Evolutionary conservation across 257 asterid species (phyloP).

Genomic region (Leptodermis oblonga): DNA sequence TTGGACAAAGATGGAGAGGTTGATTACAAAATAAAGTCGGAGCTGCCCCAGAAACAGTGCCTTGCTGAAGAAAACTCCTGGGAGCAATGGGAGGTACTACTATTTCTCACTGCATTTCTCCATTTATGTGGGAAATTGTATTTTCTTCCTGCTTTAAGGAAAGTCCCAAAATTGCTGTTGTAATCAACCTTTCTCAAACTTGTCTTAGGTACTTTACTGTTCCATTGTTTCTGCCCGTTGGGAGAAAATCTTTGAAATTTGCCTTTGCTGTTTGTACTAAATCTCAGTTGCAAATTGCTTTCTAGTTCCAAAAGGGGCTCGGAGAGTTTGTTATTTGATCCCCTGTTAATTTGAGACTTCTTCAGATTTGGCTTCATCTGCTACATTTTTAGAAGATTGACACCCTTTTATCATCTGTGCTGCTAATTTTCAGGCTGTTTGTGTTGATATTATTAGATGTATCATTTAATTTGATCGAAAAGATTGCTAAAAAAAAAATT

Average conservation of each 20-base stretch:
- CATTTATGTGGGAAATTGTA: too few relatives aligned
- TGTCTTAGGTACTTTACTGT: too few relatives aligned
- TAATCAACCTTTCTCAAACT: too few relatives aligned
- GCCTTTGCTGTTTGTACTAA: constrained; percentile 56
- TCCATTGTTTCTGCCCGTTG: too few relatives aligned
- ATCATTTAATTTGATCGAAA: constrained; percentile 58
- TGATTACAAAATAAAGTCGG: too few relatives aligned
- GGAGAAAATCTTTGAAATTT: constrained; percentile 79
- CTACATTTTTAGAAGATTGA: constrained; percentile 1
- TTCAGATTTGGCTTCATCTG: background rate
- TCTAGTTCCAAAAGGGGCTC: constrained; percentile 66
- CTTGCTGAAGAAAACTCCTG: too few relatives aligned
- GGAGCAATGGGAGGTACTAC: too few relatives aligned
- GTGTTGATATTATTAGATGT: constrained; percentile 72
- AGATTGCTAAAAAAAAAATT: constrained; percentile 76
- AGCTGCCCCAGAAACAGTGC: too few relatives aligned
- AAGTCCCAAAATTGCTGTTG: too few relatives aligned
- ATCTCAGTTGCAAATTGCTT: constrained; percentile 83
- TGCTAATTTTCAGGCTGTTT: constrained; percentile 50
- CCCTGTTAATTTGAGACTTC: constrained; percentile 9
- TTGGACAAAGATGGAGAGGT: too few relatives aligned
- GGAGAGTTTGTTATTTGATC: constrained; percentile 68
- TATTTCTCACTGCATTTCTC: too few relatives aligned
- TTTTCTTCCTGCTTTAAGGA: too few relatives aligned
- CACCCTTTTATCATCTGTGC: background rate